phyloP scores from a whole-genome alignment of 192 early-diverging fungal species.

The Martensiomyces pterosporus region DNA sequence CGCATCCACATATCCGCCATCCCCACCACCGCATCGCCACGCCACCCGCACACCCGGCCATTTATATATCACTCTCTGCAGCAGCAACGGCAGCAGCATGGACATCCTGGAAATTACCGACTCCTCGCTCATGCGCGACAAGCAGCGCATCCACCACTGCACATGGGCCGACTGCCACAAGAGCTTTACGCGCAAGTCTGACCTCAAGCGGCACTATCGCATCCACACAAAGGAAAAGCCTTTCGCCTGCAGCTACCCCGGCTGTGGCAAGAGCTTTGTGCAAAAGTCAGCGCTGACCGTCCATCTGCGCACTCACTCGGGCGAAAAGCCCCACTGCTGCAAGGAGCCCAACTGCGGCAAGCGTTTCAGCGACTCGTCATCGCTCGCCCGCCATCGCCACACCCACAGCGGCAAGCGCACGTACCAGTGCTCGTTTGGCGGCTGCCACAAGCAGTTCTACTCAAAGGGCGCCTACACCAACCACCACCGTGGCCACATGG shows the following conservation, averaged over 20 bases:
- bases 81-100: too few species aligned
- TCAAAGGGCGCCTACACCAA: slow-evolving; percentile 38
- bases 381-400: slow-evolving; percentile 71
- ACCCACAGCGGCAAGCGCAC: slow-evolving; percentile 77
- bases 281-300: slow-evolving; percentile 81
- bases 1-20: too few species aligned
- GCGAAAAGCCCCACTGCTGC: slow-evolving; percentile 70
- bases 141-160: slow-evolving; percentile 49
- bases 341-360: slow-evolving; percentile 67
- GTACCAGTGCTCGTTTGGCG: slow-evolving; percentile 55
- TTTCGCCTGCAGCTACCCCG: slow-evolving; percentile 58
- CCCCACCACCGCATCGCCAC: too few species aligned
- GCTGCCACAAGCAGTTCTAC: slow-evolving; percentile 50
- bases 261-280: slow-evolving; percentile 79
- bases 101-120: slow-evolving; percentile 42
- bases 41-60: too few species aligned
- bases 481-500: slow-evolving; percentile 38
- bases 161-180: slow-evolving; percentile 60
- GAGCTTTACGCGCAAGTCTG: slow-evolving; percentile 64
- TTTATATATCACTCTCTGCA: too few species aligned
- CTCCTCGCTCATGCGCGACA: slow-evolving; percentile 25
- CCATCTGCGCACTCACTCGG: slow-evolving; percentile 74
- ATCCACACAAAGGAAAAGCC: slow-evolving; percentile 81
- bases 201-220: slow-evolving; percentile 71
- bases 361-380: slow-evolving; percentile 74